These are phyloP conservation scores for Dipteronia sinensis DNA, from an alignment of 345 rosid species.

Conservation along the genomic window DNA sequence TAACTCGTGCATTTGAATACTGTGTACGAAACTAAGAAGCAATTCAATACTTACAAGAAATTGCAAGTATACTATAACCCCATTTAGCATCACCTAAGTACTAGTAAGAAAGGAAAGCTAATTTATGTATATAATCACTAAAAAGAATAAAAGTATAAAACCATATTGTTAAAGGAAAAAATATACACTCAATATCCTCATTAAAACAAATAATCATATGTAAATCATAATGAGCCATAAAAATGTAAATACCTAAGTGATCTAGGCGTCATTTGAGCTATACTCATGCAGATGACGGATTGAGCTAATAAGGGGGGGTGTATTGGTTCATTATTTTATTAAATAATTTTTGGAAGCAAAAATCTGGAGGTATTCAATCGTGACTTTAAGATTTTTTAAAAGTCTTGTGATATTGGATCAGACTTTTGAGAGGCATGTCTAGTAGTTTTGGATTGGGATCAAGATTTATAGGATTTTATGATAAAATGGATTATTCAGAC, in stretches of 20 bases:
- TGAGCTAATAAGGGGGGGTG: too few relatives aligned
- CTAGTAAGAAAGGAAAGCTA: neutral
- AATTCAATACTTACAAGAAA: neutral
- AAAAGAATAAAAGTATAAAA: conserved; percentile 2
- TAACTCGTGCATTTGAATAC: neutral
- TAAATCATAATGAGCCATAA: neutral
- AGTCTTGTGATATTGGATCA: too few relatives aligned
- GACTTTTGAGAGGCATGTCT: too few relatives aligned
- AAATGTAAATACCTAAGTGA: neutral
- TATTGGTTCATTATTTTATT: too few relatives aligned
- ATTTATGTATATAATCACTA: neutral
- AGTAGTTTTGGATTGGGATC: too few relatives aligned
- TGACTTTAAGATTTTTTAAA: too few relatives aligned
- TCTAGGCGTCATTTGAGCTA: neutral
- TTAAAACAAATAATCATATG: neutral
- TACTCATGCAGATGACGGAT: neutral
- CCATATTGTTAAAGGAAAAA: neutral
- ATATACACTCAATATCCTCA: neutral
- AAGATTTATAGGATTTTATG: too few relatives aligned
- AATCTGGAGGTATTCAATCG: too few relatives aligned
- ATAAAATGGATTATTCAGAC: too few relatives aligned
- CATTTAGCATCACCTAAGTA: neutral
- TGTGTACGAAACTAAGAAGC: neutral
- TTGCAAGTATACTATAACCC: neutral
- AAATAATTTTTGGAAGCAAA: too few relatives aligned